Evolutionary conservation across 257 asterid species (phyloP).

Genomic region (Jasminum sambac): DNA sequence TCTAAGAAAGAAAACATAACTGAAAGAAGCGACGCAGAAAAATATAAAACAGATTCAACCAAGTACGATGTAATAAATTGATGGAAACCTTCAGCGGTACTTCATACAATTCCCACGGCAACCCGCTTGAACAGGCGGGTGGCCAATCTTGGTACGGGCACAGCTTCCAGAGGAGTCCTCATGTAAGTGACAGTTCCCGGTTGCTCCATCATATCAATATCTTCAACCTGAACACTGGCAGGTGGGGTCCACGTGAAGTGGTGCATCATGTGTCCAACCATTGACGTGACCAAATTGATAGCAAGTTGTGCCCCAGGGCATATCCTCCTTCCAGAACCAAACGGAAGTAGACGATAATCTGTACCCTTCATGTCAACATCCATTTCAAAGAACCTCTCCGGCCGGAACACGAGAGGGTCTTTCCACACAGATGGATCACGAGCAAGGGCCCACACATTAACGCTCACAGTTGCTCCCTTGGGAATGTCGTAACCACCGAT

Average conservation of each 20-base stretch:
- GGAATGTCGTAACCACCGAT: constrained; percentile 79
- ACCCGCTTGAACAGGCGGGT: constrained; percentile 57
- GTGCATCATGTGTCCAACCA: constrained; percentile 77
- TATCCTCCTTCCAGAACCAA: constrained; percentile 78
- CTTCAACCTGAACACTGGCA: constrained; percentile 50
- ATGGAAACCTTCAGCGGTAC: background rate
- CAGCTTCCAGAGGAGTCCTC: constrained; percentile 60
- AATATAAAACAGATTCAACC: background rate
- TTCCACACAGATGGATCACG: constrained; percentile 77
- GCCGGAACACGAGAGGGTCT: constrained; percentile 67
- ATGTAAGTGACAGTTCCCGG: constrained; percentile 84
- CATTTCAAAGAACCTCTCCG: constrained; percentile 73
- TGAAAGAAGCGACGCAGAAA: background rate
- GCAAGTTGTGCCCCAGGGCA: constrained; percentile 88
- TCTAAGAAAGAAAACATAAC: background rate
- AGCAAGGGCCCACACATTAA: constrained; percentile 79
- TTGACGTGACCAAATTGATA: constrained; percentile 54
- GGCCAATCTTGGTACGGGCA: constrained; percentile 64
- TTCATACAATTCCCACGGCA: constrained; percentile 47
- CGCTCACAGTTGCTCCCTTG: constrained; percentile 69
- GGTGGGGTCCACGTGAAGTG: constrained; percentile 61
- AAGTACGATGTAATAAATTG: background rate
- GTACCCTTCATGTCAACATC: constrained; percentile 87
- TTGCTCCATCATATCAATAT: constrained; percentile 77
- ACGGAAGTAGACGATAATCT: constrained; percentile 69